Evolutionary conservation across 1,284 basidiomycete species (phyloP), one percentile per base, ranked within the genome.

Genomic region (Athelia psychrophila): DNA sequence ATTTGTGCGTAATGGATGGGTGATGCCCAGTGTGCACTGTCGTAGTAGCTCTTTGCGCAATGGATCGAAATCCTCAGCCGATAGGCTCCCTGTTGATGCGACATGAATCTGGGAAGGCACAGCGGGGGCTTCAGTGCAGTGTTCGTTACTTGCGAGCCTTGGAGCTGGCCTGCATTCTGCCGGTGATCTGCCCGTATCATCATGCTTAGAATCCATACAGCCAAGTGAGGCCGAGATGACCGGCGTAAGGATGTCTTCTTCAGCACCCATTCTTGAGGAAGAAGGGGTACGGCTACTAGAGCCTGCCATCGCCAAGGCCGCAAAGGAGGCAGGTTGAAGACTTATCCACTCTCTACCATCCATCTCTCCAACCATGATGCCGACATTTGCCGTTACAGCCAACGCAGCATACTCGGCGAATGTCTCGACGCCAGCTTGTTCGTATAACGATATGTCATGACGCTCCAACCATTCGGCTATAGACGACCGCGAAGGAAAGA

Each of bases 291-390:
- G 10, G 33, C 33, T n/a, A 12, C 12, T n/a, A 6, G 38, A 42
- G 9, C 20, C 20, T 30, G 38, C 9, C 16, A n/a, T 6, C 20
- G n/a, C 16, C 6, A n/a, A 9, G n/a, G 38, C 6, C n/a, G 38
- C 38, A 22, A 8, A 42, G 5, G 33, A 35, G 33, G 33, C 33
- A 35, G 38, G 38, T 9, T 42, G 38, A 9, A 42, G 20, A 42
- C 30, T 42, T 44, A 50, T 50, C 52, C 45, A 33, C 10, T 22
- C 23, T 47, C 44, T 36, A 40, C 38, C 15, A 50, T 25, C 42
- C 47, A 40, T 47, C 35, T 49, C 42, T 42, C 40, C 38, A 9
- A n/a, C 38, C 27, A 13, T 30, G 38, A 42, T n/a, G n/a, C 16
- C 38, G n/a, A 42, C n/a, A n/a, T 22, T 16, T 18, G 38, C 38